These are phyloP conservation scores for Selaginella tamariscina DNA, from an alignment of 75 land plant species.

Conservation along the genomic window DNA sequence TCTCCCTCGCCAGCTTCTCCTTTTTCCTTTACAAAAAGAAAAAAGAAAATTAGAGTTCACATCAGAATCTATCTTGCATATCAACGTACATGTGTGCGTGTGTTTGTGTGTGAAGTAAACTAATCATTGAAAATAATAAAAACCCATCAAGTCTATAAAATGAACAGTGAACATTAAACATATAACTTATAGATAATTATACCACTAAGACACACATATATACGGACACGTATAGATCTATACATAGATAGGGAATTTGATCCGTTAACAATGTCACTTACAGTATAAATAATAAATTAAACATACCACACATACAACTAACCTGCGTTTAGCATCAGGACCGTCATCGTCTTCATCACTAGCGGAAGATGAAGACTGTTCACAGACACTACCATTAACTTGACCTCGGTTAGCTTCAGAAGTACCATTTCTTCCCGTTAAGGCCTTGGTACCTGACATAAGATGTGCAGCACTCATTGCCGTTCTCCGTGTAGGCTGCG, in stretches of 20 bases:
- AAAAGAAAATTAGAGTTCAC: too few relatives aligned
- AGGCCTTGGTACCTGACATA: conserved; percentile 16
- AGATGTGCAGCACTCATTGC: conserved; percentile 25
- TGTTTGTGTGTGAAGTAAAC: too few relatives aligned
- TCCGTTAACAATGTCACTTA: too few relatives aligned
- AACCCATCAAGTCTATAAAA: too few relatives aligned
- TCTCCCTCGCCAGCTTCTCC: background rate
- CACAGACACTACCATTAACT: conserved; percentile 37
- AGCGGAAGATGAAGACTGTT: conserved; percentile 37
- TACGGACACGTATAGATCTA: too few relatives aligned
- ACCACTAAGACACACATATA: too few relatives aligned
- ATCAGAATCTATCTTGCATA: too few relatives aligned
- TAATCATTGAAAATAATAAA: too few relatives aligned
- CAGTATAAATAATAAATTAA: background rate
- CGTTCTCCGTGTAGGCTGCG: conserved; percentile 38
- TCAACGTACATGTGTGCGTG: too few relatives aligned
- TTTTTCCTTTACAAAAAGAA: background rate
- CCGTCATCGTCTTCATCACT: conserved; percentile 46
- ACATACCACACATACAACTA: background rate
- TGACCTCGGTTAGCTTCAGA: conserved; percentile 1
- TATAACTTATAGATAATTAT: too few relatives aligned
- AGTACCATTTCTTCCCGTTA: conserved; percentile 7
- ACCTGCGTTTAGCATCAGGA: conserved; percentile 19
- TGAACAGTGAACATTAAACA: too few relatives aligned
- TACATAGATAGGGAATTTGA: too few relatives aligned